Conservation (phyloP, 2,329 filamentous ascomycete genomes). For the Neurospora sp. region DNA sequence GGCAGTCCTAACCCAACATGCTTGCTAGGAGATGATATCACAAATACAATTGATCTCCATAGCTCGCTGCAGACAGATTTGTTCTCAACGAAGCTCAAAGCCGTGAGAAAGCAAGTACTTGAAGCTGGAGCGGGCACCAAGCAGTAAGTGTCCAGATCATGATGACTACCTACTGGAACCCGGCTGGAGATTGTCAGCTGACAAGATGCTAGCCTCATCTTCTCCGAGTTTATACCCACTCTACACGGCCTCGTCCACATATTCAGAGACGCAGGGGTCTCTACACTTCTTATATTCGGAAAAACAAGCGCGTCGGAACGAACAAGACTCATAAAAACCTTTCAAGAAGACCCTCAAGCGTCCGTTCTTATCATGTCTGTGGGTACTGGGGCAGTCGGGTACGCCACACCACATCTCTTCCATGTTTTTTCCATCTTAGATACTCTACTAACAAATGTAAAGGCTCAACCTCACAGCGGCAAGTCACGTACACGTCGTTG, state of each 20-base stretch:
- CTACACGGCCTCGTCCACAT: background rate
- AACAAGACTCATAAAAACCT: background rate
- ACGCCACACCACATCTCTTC: background rate
- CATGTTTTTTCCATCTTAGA: no score
- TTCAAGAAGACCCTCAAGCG: background rate
- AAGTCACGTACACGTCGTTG: conserved; percentile 9
- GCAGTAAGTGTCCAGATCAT: no score
- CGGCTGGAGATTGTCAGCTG: background rate
- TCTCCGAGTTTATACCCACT: background rate
- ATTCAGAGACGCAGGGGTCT: background rate
- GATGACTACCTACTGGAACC: no score
- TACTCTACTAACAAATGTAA: background rate
- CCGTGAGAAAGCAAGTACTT: no score
- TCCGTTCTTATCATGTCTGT: background rate
- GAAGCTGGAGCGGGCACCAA: no score
- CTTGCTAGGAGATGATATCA: no score
- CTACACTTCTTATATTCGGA: no score
- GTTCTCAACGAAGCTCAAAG: no score
- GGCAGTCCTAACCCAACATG: no score
- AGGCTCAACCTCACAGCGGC: conserved; percentile 19
- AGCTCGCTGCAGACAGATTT: no score
- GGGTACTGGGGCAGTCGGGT: background rate
- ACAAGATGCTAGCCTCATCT: background rate
- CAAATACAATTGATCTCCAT: no score
- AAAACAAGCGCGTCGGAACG: no score